Percentiles rank a stretch among this genome's conserved stretches.
Conservation (phyloP, 1,139 yeast species). For the Nakaseomyces uthaithaninus region DNA sequence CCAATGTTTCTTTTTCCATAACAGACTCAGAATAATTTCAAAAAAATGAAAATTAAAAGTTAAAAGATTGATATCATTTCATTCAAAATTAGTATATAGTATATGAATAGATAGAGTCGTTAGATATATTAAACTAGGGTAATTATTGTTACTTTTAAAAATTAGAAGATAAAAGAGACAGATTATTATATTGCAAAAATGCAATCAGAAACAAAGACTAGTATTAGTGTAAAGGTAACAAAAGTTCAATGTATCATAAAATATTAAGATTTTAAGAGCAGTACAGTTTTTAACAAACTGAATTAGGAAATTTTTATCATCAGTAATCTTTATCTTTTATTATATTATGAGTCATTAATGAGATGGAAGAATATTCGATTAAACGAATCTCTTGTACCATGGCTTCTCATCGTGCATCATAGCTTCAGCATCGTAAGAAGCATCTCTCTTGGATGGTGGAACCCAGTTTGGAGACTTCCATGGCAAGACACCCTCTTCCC, state of each 20-base stretch:
- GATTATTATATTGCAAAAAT: too few species aligned
- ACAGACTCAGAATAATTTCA: too few species aligned
- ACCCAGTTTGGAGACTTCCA: constrained; percentile 28
- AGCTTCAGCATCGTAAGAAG: constrained; percentile 20
- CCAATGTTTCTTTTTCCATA: too few species aligned
- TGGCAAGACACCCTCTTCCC: constrained; percentile 26
- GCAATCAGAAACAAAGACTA: too few species aligned
- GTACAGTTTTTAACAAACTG: neutral
- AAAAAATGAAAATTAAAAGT: too few species aligned
- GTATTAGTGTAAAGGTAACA: too few species aligned
- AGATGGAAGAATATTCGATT: neutral
- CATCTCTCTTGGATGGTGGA: constrained; percentile 26
- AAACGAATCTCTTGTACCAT: constrained; percentile 23
- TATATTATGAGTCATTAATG: neutral
- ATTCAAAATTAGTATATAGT: too few species aligned
- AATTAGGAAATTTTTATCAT: neutral
- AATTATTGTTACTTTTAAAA: too few species aligned
- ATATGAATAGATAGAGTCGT: too few species aligned
- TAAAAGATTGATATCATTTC: too few species aligned
- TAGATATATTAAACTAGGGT: too few species aligned
- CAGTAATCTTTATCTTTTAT: neutral
- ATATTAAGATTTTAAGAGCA: neutral
- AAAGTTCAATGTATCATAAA: neutral
- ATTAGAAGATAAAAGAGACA: too few species aligned
- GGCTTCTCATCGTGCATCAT: constrained; percentile 24